Base-by-base conservation (phyloP, 352 stramenopile genomes). In the Phytophthora palmivora region DNA sequence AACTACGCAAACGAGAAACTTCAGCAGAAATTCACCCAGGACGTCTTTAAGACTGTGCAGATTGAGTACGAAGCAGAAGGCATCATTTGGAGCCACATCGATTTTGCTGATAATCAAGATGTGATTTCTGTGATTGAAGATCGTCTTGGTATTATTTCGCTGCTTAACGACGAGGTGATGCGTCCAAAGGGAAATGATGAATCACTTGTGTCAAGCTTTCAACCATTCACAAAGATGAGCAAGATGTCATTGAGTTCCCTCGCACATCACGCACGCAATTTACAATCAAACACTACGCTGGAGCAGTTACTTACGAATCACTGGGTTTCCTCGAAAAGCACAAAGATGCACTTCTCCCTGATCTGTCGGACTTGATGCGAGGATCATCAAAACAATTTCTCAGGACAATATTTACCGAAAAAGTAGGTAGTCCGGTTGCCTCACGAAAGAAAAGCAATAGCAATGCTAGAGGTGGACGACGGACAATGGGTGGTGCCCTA, bases 261-360 rank as follows among this genome's bases (percentile, higher is more conserved):
- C 78, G 83, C 14, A 91, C 72, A 9, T 91, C 82, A 21, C 81
- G 81, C 19, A 91, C 79, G 11, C 79, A 95, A 32, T 99, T 99
- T 57, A 92, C 82, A 9, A 89, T 99, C 34, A 88, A 95, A 38
- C 96, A 99, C 67, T 99, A 98, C 66, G 96, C 96, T 16, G 95
- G 86, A 33, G 60, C 83, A 24, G 96, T 99, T 48, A 88, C 75
- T 10, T 99, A 99, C 80, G 80, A 95, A 61, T 89, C 93, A 16
- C 63, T 84, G 2, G 92, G 92, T 11, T 99, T 99, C 63, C 74
- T 98, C 8, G 94, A 98, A 49, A 98, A 98, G 66, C 97, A 98
- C 79, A 96, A 96, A 63, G 92, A 98, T 48, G 89, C 92, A 11
- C 71, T 99, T 43, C 90, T 97, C 24, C 96, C 97, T 46, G 95